Conservation (phyloP, 116 monocot genomes). For the Phalaenopsis hybrid region DNA sequence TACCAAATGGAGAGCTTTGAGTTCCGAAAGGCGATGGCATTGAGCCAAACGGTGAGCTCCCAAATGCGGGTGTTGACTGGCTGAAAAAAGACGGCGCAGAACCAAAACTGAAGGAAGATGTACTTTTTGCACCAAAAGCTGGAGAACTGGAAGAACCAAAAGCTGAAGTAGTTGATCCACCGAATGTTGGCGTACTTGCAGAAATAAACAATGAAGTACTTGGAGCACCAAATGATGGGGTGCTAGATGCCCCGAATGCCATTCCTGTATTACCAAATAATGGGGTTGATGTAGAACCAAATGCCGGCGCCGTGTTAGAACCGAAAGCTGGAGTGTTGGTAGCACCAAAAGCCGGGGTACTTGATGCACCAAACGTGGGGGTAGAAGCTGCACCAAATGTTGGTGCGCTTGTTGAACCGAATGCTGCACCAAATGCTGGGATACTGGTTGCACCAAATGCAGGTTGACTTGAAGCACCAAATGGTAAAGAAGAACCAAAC, state of each 20-base stretch:
- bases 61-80: slow-evolving; percentile 67
- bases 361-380: slow-evolving; percentile 17
- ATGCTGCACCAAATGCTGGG: slow-evolving; percentile 50
- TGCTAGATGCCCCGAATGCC: slow-evolving; percentile 50
- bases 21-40: slow-evolving; percentile 67
- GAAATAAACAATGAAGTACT: slow-evolving; percentile 47
- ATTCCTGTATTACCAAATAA: slow-evolving; percentile 40
- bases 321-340: slow-evolving; percentile 33
- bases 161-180: slow-evolving; percentile 38
- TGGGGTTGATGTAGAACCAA: slow-evolving; percentile 42
- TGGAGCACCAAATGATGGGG: slow-evolving; percentile 61
- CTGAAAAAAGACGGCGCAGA: slow-evolving; percentile 76
- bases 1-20: slow-evolving; percentile 81
- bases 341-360: slow-evolving; percentile 45
- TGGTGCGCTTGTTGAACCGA: slow-evolving; percentile 42
- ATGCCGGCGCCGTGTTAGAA: slow-evolving; percentile 22
- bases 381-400: slow-evolving; percentile 46
- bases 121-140: slow-evolving; percentile 53
- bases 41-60: slow-evolving; percentile 70
- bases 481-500: slow-evolving; percentile 79
- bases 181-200: slow-evolving; percentile 49
- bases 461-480: slow-evolving; percentile 68
- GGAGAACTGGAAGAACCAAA: slow-evolving; percentile 57
- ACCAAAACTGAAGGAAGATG: slow-evolving; percentile 64
- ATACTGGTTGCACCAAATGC: slow-evolving; percentile 43